Base-by-base conservation (phyloP, 176 grass and related monocot species). In the Lolium perenne region DNA sequence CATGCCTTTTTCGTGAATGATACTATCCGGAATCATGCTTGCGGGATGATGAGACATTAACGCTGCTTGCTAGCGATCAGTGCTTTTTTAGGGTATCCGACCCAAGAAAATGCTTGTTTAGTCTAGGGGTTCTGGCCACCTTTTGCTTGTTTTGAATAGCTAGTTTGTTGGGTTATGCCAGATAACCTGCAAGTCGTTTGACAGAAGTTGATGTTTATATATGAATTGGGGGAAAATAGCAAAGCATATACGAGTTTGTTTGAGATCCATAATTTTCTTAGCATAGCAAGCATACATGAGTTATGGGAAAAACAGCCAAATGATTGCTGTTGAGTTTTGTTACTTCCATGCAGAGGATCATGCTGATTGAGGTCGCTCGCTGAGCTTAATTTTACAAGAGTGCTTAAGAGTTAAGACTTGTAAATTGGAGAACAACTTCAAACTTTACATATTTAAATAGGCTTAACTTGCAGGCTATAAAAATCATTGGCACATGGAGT, bases 381-480 rank as follows among this genome's bases (percentile, higher is more conserved):
- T 11, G 4, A 18, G 23, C 26, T 29, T 29, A 29, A 29, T 0
- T 29, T 29, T 29, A 2, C 26, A 29, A 29, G 26, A 29, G 26
- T 29, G 26, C 26, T 29, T 29, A 29, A 29, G 26, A 29, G 26
- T 25, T 29, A 78, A 51, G 54, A 0, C n/a, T 17, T 32, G 32
- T 64, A 32, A 9, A 17, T 8, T 7, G 10, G 6, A n/a, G 17
- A 78, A 2, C 40, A 10, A 10, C 8, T 53, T 41, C 0, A 12
- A 22, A 50, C 17, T 23, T 46, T 35, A 13, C 49, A 59, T 20
- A 0, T 7, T 40, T 58, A 67, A 67, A 3, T 38, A 85, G 58
- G 23, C 10, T 89, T 60, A 40, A 17, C 70, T 85, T 20, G 17
- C 13, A 81, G 45, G 14, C 17, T 80, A 32, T 22, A 22, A 66